A percentile compares a stretch with the other conserved stretches of the same genome.
phyloP scores from a whole-genome alignment of 139 green algal genomes.

The Micromonas pusilla region DNA sequence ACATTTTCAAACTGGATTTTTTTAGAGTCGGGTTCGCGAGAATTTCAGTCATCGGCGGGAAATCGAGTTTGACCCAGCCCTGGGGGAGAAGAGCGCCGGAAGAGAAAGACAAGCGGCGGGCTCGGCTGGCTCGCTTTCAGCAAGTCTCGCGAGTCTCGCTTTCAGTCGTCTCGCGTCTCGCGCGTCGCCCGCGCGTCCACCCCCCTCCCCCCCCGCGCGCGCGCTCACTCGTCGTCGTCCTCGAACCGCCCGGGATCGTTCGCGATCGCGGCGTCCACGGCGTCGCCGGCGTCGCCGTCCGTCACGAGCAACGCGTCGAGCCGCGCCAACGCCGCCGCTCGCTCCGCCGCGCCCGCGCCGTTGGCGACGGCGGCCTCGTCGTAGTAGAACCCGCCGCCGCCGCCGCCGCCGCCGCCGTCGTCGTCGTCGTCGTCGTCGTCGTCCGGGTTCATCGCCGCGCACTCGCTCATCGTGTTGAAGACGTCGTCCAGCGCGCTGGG shows the following conservation, averaged over 20 bases:
- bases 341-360: background rate
- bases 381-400: background rate
- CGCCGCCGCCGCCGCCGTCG: background rate
- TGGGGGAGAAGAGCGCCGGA: too few relatives aligned
- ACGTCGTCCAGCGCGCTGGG: background rate
- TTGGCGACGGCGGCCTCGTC: background rate
- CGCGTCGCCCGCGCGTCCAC: too few relatives aligned
- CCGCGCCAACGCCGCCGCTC: background rate
- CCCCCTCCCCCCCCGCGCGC: too few relatives aligned
- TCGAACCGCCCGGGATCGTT: conserved; percentile 11
- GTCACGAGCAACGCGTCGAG: background rate
- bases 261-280: background rate
- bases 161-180: too few relatives aligned
- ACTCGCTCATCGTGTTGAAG: background rate
- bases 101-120: too few relatives aligned
- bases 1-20: too few relatives aligned
- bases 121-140: too few relatives aligned
- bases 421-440: conserved; percentile 8
- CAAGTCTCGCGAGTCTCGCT: too few relatives aligned
- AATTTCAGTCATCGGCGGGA: too few relatives aligned
- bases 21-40: too few relatives aligned
- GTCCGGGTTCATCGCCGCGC: conserved; percentile 9
- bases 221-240: conserved; percentile 17
- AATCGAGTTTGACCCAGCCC: too few relatives aligned
- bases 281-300: background rate